These are phyloP conservation scores for Immersiporthe knoxdaviesiana DNA, from an alignment of 2,329 filamentous ascomycete species.

Conservation along the genomic window DNA sequence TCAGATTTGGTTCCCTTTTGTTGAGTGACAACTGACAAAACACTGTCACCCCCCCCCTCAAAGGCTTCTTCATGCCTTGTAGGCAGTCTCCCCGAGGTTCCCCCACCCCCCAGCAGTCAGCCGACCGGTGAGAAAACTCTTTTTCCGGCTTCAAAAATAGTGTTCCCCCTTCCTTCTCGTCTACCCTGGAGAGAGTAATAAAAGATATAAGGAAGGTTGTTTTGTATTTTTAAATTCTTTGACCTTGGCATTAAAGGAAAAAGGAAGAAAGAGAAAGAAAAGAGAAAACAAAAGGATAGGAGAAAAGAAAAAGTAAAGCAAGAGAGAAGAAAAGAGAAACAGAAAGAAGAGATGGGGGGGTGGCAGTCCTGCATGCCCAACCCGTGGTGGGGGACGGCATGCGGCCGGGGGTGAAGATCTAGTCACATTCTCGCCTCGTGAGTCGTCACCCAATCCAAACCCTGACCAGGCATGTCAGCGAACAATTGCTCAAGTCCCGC, in stretches of 20 bases:
- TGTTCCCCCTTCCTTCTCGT: neutral
- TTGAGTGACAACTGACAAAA: neutral
- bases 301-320: neutral
- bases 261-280: neutral
- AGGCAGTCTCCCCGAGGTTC: neutral
- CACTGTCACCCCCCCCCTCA: neutral
- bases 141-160: neutral
- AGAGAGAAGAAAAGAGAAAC: neutral
- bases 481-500: neutral
- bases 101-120: neutral
- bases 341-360: neutral
- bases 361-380: neutral
- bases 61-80: neutral
- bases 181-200: too few relatives aligned
- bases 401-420: constrained; percentile 4
- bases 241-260: neutral
- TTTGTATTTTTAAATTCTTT: neutral
- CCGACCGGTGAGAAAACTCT: constrained; percentile 1
- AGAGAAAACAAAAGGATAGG: neutral
- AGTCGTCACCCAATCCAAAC: neutral
- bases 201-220: neutral
- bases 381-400: neutral
- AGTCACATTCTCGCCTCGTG: neutral
- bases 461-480: neutral
- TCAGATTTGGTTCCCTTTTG: neutral